These are phyloP conservation scores for Rhizophlyctis rosea DNA, from an alignment of 192 early-diverging fungal genomes.

Conservation along the genomic window DNA sequence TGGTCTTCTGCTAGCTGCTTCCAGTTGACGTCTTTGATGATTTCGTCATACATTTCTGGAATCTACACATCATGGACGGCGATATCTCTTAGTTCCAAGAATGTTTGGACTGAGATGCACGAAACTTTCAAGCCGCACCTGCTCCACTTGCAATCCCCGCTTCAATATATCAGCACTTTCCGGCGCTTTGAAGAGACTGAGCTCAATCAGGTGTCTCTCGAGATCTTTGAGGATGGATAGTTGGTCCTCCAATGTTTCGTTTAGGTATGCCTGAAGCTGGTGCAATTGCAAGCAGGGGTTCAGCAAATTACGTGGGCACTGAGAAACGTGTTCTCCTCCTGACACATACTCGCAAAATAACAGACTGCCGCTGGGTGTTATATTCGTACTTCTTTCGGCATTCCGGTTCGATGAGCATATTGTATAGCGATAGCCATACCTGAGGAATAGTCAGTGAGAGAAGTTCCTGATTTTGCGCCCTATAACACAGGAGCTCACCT, in stretches of 20 bases:
- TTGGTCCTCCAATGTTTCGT: constrained; percentile 42
- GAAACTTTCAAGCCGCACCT: constrained; percentile 20
- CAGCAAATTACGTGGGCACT: constrained; percentile 3
- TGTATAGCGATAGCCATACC: constrained; percentile 51
- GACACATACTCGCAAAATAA: constrained; percentile 39
- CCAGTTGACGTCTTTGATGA: constrained; percentile 9
- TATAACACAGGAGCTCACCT: no score
- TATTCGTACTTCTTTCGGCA: constrained; percentile 43
- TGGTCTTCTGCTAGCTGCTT: constrained; percentile 15
- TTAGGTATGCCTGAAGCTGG: constrained; percentile 36
- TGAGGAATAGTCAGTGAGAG: constrained; percentile 6
- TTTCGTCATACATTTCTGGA: constrained; percentile 13
- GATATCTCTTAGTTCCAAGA: not conserved
- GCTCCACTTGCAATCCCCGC: constrained; percentile 26
- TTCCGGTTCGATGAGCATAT: constrained; percentile 43
- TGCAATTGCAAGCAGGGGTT: not conserved
- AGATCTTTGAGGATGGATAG: constrained; percentile 40
- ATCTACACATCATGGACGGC: no score
- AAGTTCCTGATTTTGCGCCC: no score
- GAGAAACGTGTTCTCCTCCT: no score
- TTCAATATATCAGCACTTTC: not conserved
- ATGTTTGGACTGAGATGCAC: not conserved
- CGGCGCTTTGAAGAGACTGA: constrained; percentile 36
- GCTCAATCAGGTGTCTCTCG: constrained; percentile 46
- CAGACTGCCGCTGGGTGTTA: constrained; percentile 32